Evolutionary conservation across 2,329 filamentous ascomycete genomes (phyloP).

Genomic region (Colletotrichum ledebouriae): DNA sequence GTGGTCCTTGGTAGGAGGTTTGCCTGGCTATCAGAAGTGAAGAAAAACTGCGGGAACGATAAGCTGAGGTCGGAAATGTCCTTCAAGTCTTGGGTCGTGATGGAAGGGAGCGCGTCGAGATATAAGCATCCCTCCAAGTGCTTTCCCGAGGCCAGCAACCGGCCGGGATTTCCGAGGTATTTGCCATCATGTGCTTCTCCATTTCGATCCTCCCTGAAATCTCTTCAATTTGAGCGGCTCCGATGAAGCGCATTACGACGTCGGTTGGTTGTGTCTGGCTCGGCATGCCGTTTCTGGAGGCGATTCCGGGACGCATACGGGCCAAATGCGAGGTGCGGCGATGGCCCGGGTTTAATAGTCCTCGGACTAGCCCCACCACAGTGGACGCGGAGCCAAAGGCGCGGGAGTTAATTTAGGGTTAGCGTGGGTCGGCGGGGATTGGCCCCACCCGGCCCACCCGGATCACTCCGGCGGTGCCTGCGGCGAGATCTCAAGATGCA

Average conservation of each 20-base stretch:
- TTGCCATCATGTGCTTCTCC: not conserved
- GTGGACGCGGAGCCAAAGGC: not conserved
- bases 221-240: not conserved
- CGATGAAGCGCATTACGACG: conserved; percentile 5
- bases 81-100: not conserved
- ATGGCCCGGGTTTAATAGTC: conserved; percentile 14
- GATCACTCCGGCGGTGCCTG: not conserved
- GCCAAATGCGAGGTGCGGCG: conserved; percentile 23
- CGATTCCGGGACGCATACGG: not conserved
- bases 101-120: not conserved
- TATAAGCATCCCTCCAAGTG: not conserved
- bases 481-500: not conserved
- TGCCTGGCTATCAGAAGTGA: not conserved
- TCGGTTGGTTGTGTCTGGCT: not conserved
- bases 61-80: not conserved
- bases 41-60: not conserved
- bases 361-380: conserved; percentile 36
- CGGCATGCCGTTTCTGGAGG: not conserved
- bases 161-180: not conserved
- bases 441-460: not conserved
- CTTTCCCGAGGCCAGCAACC: not conserved
- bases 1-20: not conserved
- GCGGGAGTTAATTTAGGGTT: not conserved
- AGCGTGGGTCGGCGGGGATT: conserved; percentile 16
- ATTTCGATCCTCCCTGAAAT: conserved; percentile 8